phyloP scores from a whole-genome alignment of 2,329 filamentous ascomycete species.

The Xylogone sp. region DNA sequence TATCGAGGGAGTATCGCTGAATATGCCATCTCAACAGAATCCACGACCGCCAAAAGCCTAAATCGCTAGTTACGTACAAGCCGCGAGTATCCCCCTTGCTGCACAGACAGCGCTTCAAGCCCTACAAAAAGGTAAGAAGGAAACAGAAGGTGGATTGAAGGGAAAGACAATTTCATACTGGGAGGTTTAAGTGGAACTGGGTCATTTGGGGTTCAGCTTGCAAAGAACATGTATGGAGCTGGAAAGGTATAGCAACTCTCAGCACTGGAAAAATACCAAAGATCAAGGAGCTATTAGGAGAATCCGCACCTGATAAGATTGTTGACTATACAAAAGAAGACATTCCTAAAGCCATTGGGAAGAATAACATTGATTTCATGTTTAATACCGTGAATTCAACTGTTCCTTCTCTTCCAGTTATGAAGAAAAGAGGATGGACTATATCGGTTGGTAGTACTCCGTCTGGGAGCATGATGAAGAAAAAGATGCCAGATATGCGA shows the following conservation, averaged over 20 bases:
- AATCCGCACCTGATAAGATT: slow-evolving; percentile 42
- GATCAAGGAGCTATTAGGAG: slow-evolving; percentile 34
- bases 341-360: slow-evolving; percentile 33
- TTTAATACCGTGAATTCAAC: slow-evolving; percentile 43
- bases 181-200: slow-evolving; percentile 47
- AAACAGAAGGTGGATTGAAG: slow-evolving; percentile 25
- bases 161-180: slow-evolving; percentile 39
- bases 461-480: slow-evolving; percentile 30
- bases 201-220: slow-evolving; percentile 42
- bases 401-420: slow-evolving; percentile 36
- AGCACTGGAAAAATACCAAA: slow-evolving; percentile 47
- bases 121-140: slow-evolving; percentile 26
- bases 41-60: slow-evolving; percentile 33
- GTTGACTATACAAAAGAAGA: slow-evolving; percentile 46
- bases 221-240: slow-evolving; percentile 46
- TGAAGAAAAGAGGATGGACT: slow-evolving; percentile 30
- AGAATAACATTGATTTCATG: slow-evolving; percentile 45
- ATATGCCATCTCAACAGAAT: slow-evolving; percentile 21
- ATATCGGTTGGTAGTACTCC: slow-evolving; percentile 32
- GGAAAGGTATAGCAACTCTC: slow-evolving; percentile 44
- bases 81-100: slow-evolving; percentile 37
- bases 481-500: slow-evolving; percentile 22
- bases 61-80: slow-evolving; percentile 34
- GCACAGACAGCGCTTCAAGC: slow-evolving; percentile 36
- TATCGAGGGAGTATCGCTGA: slow-evolving; percentile 27